These are phyloP conservation scores for Teratosphaeria epicoccoides DNA, from an alignment of 2,329 filamentous ascomycete species.

Conservation along the genomic window DNA sequence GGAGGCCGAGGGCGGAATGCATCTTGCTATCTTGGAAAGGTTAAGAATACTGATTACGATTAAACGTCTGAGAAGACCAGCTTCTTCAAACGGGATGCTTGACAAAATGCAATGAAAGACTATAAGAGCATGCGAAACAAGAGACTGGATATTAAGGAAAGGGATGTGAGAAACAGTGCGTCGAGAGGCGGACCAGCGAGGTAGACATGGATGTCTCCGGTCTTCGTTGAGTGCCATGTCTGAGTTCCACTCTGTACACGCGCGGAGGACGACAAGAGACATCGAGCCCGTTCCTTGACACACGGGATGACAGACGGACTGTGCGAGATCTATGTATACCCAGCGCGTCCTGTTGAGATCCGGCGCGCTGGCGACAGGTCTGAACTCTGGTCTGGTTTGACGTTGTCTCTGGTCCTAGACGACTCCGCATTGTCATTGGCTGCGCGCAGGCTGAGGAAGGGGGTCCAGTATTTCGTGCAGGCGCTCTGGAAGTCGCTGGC, in stretches of 20 bases:
- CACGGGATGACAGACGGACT: constrained; percentile 3
- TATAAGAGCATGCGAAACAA: constrained; percentile 5
- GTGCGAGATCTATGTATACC: constrained; percentile 14
- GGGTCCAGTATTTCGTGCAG: neutral
- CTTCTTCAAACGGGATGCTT: constrained; percentile 16
- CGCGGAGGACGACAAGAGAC: neutral
- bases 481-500: neutral
- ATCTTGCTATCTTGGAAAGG: neutral
- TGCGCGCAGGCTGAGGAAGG: neutral
- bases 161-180: no score
- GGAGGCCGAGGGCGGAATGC: neutral
- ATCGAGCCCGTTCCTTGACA: neutral
- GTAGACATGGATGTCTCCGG: neutral
- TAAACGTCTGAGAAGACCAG: constrained; percentile 14
- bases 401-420: neutral
- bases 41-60: constrained; percentile 4
- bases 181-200: no score
- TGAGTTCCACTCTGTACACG: neutral
- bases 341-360: constrained; percentile 11
- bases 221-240: neutral
- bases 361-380: neutral
- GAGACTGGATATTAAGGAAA: no score
- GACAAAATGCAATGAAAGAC: constrained; percentile 6
- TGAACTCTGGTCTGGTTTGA: neutral
- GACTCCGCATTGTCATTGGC: neutral